Percentiles rank a stretch among this genome's conserved stretches.
phyloP scores from a whole-genome alignment of 768 basidiomycete genomes.

The Porpolomopsis calyptriformis region DNA sequence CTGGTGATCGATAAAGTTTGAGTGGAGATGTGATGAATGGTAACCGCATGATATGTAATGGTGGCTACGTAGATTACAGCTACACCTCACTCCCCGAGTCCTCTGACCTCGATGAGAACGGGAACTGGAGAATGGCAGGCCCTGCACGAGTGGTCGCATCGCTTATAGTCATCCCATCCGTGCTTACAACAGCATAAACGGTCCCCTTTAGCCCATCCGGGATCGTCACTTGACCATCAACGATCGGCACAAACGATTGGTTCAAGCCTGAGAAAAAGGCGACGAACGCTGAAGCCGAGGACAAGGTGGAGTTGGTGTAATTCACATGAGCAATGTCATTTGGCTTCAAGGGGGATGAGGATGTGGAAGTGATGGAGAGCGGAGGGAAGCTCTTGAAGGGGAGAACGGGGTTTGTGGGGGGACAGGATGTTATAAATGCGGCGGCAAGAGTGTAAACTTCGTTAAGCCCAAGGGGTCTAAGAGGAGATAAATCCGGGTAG shows the following conservation, averaged over 20 bases:
- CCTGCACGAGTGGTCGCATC: constrained; percentile 34
- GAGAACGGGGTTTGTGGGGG: constrained; percentile 34
- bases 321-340: constrained; percentile 17
- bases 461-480: constrained; percentile 25
- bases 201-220: constrained; percentile 21
- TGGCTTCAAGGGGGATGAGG: constrained; percentile 17
- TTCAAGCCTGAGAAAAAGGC: constrained; percentile 27
- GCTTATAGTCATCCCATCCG: constrained; percentile 17
- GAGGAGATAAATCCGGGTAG: not conserved
- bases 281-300: constrained; percentile 18
- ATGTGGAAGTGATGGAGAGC: constrained; percentile 20
- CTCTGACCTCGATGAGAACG: too few relatives aligned
- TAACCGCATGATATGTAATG: too few relatives aligned
- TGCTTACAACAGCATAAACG: constrained; percentile 28
- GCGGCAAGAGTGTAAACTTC: constrained; percentile 39
- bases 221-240: constrained; percentile 13
- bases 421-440: constrained; percentile 38
- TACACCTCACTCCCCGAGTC: too few relatives aligned
- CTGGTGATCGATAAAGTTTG: not conserved
- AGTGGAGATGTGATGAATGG: not conserved
- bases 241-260: constrained; percentile 22
- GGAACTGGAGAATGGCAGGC: constrained; percentile 21
- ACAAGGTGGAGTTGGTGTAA: constrained; percentile 15
- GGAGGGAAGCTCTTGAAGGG: constrained; percentile 41
- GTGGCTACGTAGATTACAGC: not conserved